Base-by-base conservation (phyloP, 2,329 filamentous ascomycete species). In the Emergomyces orientalis region DNA sequence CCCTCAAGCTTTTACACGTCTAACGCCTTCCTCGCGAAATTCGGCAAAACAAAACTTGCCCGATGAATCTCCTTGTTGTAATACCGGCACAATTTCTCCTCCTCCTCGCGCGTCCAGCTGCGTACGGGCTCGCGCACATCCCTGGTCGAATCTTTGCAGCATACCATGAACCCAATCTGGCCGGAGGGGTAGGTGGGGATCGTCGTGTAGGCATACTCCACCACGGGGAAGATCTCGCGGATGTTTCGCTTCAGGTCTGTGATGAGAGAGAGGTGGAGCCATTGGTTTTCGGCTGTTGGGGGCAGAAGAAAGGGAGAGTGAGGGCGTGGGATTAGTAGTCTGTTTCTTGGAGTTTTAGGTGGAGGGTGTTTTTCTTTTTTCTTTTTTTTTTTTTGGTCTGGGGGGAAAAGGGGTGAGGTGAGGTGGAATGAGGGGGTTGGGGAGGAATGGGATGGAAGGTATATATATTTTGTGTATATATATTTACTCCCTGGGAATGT, bases 111-210 rank as follows among this genome's bases (percentile, higher is more conserved):
- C 67, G 86, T 82, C 88, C 91, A 96, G 71, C 79, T 82, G 74
- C 94, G 88, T 66, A 97, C 74, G 61, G 94, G 94, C 79, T 87
- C 89, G 78, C 85, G 90, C 75, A 97, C 84, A 79, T 99, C 85
- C 77, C 87, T 86, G 74, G 79, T 86, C 76, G 86, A 81, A 76
- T 97, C 93, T 86, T 99, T 97, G 88, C 84, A 90, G 87, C 94
- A 97, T 75, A 99, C 90, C 92, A 99, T 97, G 88, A 99, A 99
- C 76, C 94, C 94, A 74, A 99, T 99, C 83, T 99, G 94, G 76
- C 94, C 94, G 63, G 91, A 96, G 69, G 94, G 94, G 84, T 99
- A 99, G 75, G 94, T 99, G 64, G 94, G 94, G 78, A 99, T 99
- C 72, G 93, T 97, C 74, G 79, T 97, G 86, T 97, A 99, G 71